Percentiles rank a stretch among this genome's conserved stretches.
Conservation (phyloP, 495 filamentous ascomycete genomes). For the Neurospora sp. region DNA sequence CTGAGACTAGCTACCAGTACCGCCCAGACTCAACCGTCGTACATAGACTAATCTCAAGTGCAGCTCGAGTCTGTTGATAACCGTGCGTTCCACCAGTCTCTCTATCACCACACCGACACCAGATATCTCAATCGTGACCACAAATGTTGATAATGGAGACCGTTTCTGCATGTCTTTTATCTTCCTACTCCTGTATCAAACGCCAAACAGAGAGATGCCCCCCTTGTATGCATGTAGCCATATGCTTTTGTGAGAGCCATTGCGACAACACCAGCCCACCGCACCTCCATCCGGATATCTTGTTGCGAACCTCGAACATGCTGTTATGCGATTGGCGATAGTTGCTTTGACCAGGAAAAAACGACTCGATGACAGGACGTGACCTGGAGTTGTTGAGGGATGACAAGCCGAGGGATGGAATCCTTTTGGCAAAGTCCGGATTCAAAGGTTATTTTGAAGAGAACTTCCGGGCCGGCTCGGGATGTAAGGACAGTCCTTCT, state of each 20-base stretch:
- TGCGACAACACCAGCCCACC: background rate
- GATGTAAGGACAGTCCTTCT: background rate
- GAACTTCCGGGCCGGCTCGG: background rate
- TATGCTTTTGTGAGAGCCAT: background rate
- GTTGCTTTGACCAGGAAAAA: background rate
- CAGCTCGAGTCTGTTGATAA: background rate
- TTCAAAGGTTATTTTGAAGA: background rate
- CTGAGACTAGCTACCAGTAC: background rate
- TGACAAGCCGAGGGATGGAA: background rate
- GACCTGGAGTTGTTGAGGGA: background rate
- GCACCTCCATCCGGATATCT: background rate
- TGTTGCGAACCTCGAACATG: background rate
- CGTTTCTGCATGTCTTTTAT: background rate
- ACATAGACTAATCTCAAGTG: background rate
- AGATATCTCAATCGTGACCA: background rate
- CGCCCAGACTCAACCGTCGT: background rate
- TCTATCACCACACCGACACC: background rate
- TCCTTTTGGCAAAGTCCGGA: background rate
- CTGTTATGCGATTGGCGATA: background rate
- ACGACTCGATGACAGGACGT: background rate
- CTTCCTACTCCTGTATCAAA: background rate
- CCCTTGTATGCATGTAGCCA: background rate
- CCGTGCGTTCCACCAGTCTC: background rate
- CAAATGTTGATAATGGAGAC: background rate
- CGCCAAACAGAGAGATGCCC: background rate